Evolutionary conservation across 345 rosid species (phyloP), one percentile per base, ranked within the genome.

Genomic region (Eucalyptus erythrocorys): DNA sequence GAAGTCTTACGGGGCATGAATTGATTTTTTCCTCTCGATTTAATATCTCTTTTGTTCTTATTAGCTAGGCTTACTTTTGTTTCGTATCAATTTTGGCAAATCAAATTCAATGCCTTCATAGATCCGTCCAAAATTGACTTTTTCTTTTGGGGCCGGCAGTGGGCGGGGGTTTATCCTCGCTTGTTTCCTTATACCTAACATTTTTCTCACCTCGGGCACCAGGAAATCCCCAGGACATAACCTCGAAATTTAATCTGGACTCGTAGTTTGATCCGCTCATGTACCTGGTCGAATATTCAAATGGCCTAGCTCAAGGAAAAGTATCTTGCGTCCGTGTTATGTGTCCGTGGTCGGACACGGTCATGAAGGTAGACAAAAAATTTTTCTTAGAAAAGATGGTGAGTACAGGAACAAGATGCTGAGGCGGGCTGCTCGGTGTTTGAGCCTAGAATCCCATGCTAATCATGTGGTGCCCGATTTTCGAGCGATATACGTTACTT

Each of bases 41-140:
- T 84, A 59, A 87, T 76, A 24, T 88, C 57, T 11, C 55, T 8
- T 90, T 89, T 91, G 93, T 93, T 94, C 48, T 90, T 89, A 89
- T 93, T 93, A 89, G 93, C 92, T 19, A 90, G 90, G 92, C 91
- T 82, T 92, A 87, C 85, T 91, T 32, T 34, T 34, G 59, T 87
- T 21, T 37, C n/a, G 81, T 82, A 61, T 66, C 43, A 32, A 68
- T 16, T 21, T 68, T 68, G 27, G 71, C 47, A 9, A 32, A 85
- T 61, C 30, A 55, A 55, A 55, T 55, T 24, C 61, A 24, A 55
- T 55, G 30, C 61, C 30, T 55, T 55, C 61, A 22, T 55, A 55
- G 61, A 24, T 55, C 61, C 61, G 61, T 22, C 61, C 30, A 55
- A 55, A 55, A 55, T 55, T 22, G 61, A 55, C 61, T 24, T 24